Conservation (phyloP, 352 stramenopile genomes). For the Phytopythium ostracodes region DNA sequence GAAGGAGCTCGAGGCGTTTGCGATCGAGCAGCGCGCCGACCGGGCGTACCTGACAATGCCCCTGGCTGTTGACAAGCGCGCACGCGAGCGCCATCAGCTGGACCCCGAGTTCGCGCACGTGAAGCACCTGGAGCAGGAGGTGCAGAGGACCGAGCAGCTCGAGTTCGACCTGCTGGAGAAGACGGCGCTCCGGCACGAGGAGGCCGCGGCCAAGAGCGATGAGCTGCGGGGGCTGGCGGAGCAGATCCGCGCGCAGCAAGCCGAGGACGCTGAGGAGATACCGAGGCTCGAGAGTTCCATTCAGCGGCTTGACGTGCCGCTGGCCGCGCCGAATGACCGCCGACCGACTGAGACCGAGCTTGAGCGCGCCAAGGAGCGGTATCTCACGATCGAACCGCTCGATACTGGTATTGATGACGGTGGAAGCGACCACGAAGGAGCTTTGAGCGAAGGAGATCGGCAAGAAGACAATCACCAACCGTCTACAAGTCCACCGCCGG, state of each 20-base stretch:
- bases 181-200: conserved; percentile 45
- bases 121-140: conserved; percentile 46
- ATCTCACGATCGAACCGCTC: conserved; percentile 19
- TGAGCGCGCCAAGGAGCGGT: conserved; percentile 26
- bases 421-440: conserved; percentile 3
- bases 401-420: background rate
- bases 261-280: conserved; percentile 27
- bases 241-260: conserved; percentile 28
- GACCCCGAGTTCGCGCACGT: conserved; percentile 65
- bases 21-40: conserved; percentile 35
- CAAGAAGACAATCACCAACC: conserved; percentile 3
- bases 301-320: conserved; percentile 19
- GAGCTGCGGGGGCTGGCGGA: conserved; percentile 30
- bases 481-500: background rate
- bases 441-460: conserved; percentile 3
- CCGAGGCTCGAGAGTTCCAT: conserved; percentile 22
- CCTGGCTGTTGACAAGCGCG: conserved; percentile 33
- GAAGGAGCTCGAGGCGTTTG: conserved; percentile 48
- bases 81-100: conserved; percentile 27
- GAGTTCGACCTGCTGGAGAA: conserved; percentile 75
- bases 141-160: conserved; percentile 44
- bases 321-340: conserved; percentile 17
- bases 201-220: conserved; percentile 29
- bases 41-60: conserved; percentile 42
- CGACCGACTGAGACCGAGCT: conserved; percentile 39